Percentiles rank a stretch among this genome's conserved stretches.
Conservation (phyloP, 2,329 filamentous ascomycete species). For the Apiospora hydei region DNA sequence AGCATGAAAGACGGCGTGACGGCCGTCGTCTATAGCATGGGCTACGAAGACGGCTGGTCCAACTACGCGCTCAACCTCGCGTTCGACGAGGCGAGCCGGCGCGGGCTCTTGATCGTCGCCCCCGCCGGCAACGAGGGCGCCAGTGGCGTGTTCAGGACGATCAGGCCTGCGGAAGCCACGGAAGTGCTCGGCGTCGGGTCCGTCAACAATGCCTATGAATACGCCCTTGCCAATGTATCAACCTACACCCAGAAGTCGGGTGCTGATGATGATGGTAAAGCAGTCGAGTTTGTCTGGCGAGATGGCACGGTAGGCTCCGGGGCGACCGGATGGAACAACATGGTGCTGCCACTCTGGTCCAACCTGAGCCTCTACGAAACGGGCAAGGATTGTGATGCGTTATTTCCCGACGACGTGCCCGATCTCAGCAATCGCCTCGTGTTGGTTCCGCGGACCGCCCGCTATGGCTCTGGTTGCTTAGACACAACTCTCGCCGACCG, state of each 20-base stretch:
- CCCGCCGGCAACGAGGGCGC: conserved; percentile 39
- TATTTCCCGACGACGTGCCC: not conserved
- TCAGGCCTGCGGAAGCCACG: conserved; percentile 36
- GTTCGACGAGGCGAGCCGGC: not conserved
- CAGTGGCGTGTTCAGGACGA: conserved; percentile 34
- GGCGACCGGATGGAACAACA: not conserved
- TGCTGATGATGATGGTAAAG: not conserved
- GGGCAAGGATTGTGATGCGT: not conserved
- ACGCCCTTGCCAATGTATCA: conserved; percentile 3
- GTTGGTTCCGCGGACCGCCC: not conserved
- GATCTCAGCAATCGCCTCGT: not conserved
- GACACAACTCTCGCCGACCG: not conserved
- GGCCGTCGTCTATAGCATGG: conserved; percentile 39
- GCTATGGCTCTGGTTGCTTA: not conserved
- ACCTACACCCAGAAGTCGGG: not conserved
- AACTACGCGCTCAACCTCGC: not conserved
- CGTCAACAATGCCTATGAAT: conserved; percentile 33
- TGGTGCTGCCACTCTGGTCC: not conserved
- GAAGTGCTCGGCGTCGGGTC: conserved; percentile 37
- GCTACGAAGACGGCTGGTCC: conserved; percentile 30
- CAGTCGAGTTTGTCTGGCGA: not conserved
- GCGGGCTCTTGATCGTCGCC: conserved; percentile 33
- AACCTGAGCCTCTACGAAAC: not conserved
- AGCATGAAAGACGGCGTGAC: conserved; percentile 50
- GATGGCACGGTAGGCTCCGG: not conserved